These are phyloP conservation scores for Rhynchosporium graminicola DNA, from an alignment of 2,329 filamentous ascomycete genomes.

Conservation along the genomic window DNA sequence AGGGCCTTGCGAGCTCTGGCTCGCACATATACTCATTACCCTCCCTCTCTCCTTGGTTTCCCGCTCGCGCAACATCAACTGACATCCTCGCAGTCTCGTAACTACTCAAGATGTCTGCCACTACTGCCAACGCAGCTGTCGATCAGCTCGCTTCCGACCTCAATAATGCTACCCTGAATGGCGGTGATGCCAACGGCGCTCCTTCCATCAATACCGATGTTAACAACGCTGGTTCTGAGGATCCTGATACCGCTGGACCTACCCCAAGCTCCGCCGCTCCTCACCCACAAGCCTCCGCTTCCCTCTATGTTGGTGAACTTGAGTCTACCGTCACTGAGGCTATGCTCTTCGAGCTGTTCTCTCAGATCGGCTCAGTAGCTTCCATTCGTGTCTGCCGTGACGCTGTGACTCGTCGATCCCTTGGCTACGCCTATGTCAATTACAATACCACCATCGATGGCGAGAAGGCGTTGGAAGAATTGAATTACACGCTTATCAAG, in stretches of 20 bases:
- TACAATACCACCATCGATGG: slow-evolving; percentile 97
- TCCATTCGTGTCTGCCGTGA: slow-evolving; percentile 99
- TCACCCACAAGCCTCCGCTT: slow-evolving; percentile 90
- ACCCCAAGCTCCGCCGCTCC: slow-evolving; percentile 71
- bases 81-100: slow-evolving; percentile 28
- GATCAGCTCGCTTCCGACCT: slow-evolving; percentile 82
- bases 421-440: slow-evolving; percentile 99
- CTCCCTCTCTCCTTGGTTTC: not conserved
- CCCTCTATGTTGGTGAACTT: slow-evolving; percentile 98
- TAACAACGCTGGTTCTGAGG: slow-evolving; percentile 54
- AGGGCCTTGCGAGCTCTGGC: slow-evolving; percentile 17
- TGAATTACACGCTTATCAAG: slow-evolving; percentile 99
- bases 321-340: slow-evolving; percentile 97
- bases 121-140: slow-evolving; percentile 62
- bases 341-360: slow-evolving; percentile 99
- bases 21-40: not conserved
- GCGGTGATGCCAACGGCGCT: slow-evolving; percentile 65
- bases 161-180: slow-evolving; percentile 69
- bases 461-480: slow-evolving; percentile 97
- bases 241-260: slow-evolving; percentile 64
- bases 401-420: slow-evolving; percentile 95
- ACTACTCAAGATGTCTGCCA: slow-evolving; percentile 58
- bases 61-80: slow-evolving; percentile 20
- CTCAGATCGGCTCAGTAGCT: slow-evolving; percentile 96
- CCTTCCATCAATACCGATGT: slow-evolving; percentile 76